Conservation (phyloP, 306 rosid species). For the Lupinus albus region DNA sequence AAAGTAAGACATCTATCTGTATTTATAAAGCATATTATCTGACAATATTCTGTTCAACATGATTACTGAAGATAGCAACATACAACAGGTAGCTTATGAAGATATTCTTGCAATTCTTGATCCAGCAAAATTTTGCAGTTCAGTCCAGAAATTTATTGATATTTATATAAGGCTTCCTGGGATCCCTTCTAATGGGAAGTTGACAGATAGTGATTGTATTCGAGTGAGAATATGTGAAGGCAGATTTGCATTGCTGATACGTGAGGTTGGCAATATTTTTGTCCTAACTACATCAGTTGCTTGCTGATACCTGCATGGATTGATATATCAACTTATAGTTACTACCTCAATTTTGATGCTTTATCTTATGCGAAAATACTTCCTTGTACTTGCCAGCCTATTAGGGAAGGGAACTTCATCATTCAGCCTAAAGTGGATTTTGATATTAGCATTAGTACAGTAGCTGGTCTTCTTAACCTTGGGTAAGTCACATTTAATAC, state of each 20-base stretch:
- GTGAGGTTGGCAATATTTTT: conserved; percentile 67
- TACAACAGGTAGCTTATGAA: conserved; percentile 80
- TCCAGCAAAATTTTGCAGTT: conserved; percentile 89
- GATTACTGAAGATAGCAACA: conserved; percentile 39
- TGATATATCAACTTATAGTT: conserved; percentile 3
- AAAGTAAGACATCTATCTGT: conserved; percentile 57
- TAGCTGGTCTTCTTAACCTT: conserved; percentile 96
- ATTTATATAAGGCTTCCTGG: conserved; percentile 92
- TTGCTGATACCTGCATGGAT: conserved; percentile 14
- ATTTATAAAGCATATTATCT: conserved; percentile 16
- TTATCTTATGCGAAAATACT: conserved; percentile 26
- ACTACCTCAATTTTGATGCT: conserved; percentile 28
- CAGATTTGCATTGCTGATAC: conserved; percentile 90
- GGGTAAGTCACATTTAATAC: conserved; percentile 66
- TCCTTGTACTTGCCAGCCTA: conserved; percentile 66
- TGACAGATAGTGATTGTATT: conserved; percentile 92
- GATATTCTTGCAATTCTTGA: conserved; percentile 91
- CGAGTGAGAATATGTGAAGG: conserved; percentile 99
- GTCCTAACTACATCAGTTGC: conserved; percentile 29
- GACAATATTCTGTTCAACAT: conserved; percentile 34
- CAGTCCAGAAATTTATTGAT: conserved; percentile 92
- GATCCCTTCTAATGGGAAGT: conserved; percentile 79
- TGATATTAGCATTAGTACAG: conserved; percentile 91
- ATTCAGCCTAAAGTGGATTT: conserved; percentile 99
- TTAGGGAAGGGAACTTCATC: conserved; percentile 95